A percentile compares a stretch with the other conserved stretches of the same genome.
phyloP scores from a whole-genome alignment of 202 grass and related monocot species.

The Setaria italica region DNA sequence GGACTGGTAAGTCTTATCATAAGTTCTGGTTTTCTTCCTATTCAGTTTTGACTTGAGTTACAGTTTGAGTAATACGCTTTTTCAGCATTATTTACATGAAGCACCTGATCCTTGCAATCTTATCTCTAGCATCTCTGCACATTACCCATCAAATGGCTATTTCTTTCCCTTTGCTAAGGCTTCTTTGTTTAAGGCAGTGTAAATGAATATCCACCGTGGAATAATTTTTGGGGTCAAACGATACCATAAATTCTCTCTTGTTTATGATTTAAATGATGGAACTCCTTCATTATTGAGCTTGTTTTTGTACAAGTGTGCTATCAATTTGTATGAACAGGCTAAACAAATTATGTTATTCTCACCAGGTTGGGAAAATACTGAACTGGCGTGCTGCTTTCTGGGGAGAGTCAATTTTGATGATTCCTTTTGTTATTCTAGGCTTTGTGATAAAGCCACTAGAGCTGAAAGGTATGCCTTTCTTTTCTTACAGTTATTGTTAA shows the following conservation, averaged over 20 bases:
- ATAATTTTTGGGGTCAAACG: not conserved
- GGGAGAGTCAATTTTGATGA: conserved; percentile 96
- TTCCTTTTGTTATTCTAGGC: conserved; percentile 98
- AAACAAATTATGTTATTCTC: conserved; percentile 36
- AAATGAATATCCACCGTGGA: not conserved
- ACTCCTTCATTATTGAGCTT: conserved; percentile 2
- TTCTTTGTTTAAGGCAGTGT: not conserved
- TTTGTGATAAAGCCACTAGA: conserved; percentile 91
- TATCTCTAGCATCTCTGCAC: not conserved
- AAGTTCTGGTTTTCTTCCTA: conserved; percentile 26
- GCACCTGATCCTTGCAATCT: not conserved
- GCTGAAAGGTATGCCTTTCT: conserved; percentile 72
- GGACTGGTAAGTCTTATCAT: conserved; percentile 78
- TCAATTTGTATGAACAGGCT: not conserved
- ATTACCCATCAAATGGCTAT: not conserved
- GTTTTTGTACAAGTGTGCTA: not conserved
- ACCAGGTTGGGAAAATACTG: conserved; percentile 73
- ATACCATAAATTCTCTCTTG: not conserved
- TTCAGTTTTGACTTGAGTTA: conserved; percentile 35
- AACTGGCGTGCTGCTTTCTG: conserved; percentile 98
- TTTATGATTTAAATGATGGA: not conserved
- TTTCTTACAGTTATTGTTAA: conserved; percentile 36
- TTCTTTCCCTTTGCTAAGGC: not conserved
- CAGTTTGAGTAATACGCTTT: conserved; percentile 26
- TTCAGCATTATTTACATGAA: conserved; percentile 4